These are phyloP conservation scores for Diaporthe sp. DNA, from an alignment of 2,329 filamentous ascomycete species.

Conservation along the genomic window DNA sequence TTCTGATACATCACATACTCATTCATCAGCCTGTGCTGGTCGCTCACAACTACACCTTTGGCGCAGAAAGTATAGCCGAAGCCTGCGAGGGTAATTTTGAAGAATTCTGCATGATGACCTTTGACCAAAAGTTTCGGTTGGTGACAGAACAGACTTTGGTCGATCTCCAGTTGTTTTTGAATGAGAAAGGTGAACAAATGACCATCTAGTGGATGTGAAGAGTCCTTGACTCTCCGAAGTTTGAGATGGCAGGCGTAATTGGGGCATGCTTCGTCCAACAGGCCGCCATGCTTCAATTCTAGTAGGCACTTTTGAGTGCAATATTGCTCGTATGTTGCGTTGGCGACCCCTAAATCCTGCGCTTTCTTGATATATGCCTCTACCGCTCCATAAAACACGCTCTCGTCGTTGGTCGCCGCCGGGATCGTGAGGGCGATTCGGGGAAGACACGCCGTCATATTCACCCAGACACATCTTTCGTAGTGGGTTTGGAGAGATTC, in stretches of 20 bases:
- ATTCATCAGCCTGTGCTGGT: background rate
- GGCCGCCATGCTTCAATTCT: background rate
- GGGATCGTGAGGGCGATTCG: background rate
- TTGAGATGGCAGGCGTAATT: background rate
- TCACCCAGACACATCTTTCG: background rate
- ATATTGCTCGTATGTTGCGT: background rate
- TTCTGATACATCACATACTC: background rate
- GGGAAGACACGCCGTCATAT: background rate
- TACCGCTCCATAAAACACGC: background rate
- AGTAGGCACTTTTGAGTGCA: background rate
- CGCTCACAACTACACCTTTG: background rate
- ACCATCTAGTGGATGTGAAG: background rate
- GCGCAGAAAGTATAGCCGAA: background rate
- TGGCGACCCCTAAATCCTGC: background rate
- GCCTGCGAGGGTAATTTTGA: background rate
- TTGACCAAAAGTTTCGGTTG: background rate
- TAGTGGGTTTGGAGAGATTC: background rate
- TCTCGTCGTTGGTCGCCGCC: background rate
- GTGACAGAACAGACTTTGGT: background rate
- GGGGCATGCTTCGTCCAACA: background rate
- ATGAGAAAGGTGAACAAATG: background rate
- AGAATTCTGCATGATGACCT: constrained; percentile 2
- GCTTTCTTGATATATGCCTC: background rate
- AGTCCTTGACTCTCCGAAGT: background rate
- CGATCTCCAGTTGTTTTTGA: background rate